phyloP scores from a whole-genome alignment of 208 protist genomes.

The Trypanosomatidae sp. region DNA sequence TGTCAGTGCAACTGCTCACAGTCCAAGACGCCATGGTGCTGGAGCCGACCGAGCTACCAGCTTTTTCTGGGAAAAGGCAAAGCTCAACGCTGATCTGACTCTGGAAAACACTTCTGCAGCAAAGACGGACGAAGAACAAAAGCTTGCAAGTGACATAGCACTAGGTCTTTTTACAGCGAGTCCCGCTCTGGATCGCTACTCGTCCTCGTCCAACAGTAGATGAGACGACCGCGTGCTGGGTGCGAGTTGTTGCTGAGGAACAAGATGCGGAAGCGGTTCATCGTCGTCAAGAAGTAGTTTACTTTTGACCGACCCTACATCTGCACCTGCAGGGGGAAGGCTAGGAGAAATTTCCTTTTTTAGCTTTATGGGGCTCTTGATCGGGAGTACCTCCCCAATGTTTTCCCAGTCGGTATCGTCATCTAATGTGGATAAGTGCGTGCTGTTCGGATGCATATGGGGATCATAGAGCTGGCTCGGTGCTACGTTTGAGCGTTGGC shows the following conservation, averaged over 20 bases:
- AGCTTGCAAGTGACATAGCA: no score
- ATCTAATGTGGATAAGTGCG: not conserved
- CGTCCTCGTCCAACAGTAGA: conserved; percentile 19
- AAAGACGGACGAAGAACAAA: not conserved
- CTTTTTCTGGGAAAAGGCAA: not conserved
- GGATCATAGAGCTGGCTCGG: conserved; percentile 41
- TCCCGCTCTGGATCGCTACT: not conserved
- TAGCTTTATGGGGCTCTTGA: not conserved
- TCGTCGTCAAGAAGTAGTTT: conserved; percentile 24
- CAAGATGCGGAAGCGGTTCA: not conserved
- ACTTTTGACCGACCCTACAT: not conserved
- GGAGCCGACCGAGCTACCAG: not conserved
- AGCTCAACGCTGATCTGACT: not conserved
- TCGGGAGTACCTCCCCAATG: conserved; percentile 29
- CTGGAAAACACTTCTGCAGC: not conserved
- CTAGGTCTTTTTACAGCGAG: not conserved
- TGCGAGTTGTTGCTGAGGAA: not conserved
- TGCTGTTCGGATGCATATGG: conserved; percentile 12
- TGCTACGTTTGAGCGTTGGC: conserved; percentile 6
- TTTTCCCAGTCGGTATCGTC: conserved; percentile 42
- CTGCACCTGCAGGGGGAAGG: not conserved
- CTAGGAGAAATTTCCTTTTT: not conserved
- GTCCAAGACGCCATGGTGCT: not conserved
- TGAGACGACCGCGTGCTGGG: not conserved
- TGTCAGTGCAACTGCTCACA: no score